Conservation (phyloP, 768 basidiomycete genomes). For the Termitomyces sp. region DNA sequence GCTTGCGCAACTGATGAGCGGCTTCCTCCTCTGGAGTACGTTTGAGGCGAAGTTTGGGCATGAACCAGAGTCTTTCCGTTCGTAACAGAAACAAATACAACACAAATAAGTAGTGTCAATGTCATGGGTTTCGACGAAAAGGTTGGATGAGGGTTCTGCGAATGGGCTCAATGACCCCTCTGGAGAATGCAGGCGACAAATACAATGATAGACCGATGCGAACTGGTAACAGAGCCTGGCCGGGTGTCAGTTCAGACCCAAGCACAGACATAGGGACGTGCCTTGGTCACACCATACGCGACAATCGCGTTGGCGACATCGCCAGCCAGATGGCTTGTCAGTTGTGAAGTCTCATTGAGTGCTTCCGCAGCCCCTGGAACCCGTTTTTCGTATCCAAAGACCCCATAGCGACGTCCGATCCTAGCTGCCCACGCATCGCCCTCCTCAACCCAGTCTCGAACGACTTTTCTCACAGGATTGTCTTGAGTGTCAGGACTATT, state of each 20-base stretch:
- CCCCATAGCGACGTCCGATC: conserved; percentile 71
- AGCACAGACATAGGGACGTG: conserved; percentile 17
- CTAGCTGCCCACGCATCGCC: conserved; percentile 67
- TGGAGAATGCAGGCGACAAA: conserved; percentile 66
- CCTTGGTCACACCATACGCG: conserved; percentile 80
- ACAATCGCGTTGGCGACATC: conserved; percentile 80
- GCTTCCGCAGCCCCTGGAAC: conserved; percentile 20
- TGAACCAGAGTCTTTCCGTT: conserved; percentile 13
- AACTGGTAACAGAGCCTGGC: conserved; percentile 66
- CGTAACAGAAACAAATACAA: conserved; percentile 11
- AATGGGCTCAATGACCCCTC: conserved; percentile 59
- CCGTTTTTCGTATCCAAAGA: conserved; percentile 71
- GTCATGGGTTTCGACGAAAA: conserved; percentile 23
- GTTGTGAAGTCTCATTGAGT: conserved; percentile 17
- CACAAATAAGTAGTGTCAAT: conserved; percentile 6
- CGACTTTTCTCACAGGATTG: conserved; percentile 32
- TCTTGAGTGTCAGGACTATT: conserved; percentile 10
- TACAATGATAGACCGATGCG: conserved; percentile 71
- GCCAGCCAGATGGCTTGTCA: conserved; percentile 47
- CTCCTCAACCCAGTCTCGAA: conserved; percentile 66
- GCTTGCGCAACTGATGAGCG: conserved; percentile 33
- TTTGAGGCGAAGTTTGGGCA: conserved; percentile 57
- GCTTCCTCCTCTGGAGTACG: conserved; percentile 56
- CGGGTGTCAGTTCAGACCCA: not conserved
- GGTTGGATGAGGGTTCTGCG: conserved; percentile 27